Percentiles rank a stretch among this genome's conserved stretches.
These are phyloP conservation scores for Leucogyrophana mollusca DNA, from an alignment of 768 basidiomycete species.

Conservation along the genomic window DNA sequence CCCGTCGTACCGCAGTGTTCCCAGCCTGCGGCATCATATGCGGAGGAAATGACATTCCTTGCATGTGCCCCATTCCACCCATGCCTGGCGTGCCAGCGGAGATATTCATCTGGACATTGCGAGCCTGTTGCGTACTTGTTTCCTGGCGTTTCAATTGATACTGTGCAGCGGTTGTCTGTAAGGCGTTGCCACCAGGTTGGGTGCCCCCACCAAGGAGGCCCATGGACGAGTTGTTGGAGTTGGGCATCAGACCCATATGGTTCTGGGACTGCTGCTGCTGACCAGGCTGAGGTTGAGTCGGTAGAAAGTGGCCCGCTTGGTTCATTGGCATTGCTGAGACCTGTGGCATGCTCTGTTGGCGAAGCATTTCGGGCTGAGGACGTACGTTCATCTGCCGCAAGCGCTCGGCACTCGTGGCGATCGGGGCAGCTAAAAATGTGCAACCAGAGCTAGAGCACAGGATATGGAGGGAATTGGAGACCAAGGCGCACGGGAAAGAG, in stretches of 20 bases:
- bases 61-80: conserved; percentile 32
- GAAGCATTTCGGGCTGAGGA: conserved; percentile 42
- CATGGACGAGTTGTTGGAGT: conserved; percentile 35
- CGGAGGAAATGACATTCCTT: conserved; percentile 41
- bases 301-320: conserved; percentile 30
- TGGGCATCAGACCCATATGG: conserved; percentile 37
- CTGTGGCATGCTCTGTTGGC: conserved; percentile 41
- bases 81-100: conserved; percentile 25
- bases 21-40: conserved; percentile 41
- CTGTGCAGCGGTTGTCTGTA: conserved; percentile 18
- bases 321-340: conserved; percentile 36
- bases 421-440: conserved; percentile 5
- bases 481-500: not conserved
- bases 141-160: conserved; percentile 36
- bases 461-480: conserved; percentile 7
- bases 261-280: conserved; percentile 31
- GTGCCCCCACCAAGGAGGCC: conserved; percentile 33
- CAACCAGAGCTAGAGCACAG: conserved; percentile 9
- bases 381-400: conserved; percentile 49
- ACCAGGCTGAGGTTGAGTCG: conserved; percentile 36
- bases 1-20: conserved; percentile 45
- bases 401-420: not conserved
- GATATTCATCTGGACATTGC: conserved; percentile 32
- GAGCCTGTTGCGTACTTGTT: conserved; percentile 37
- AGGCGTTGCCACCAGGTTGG: conserved; percentile 21